Evolutionary conservation across 225 moss, liverwort and hornwort species (phyloP).

Genomic region (Polytrichum formosum): DNA sequence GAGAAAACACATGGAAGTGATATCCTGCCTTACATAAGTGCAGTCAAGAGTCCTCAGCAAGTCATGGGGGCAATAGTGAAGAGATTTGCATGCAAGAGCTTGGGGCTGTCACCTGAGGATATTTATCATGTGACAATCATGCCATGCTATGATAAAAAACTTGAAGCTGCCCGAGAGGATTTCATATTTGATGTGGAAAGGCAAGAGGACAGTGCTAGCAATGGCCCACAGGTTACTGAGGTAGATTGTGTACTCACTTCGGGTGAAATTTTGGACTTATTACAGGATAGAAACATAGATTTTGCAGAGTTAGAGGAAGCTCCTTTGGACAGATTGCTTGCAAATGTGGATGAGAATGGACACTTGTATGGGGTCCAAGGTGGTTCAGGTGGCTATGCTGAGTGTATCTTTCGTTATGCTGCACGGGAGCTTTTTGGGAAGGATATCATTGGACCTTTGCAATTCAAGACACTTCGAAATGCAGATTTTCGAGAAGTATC

Average conservation of each 20-base stretch:
- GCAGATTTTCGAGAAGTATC: slow-evolving; percentile 71
- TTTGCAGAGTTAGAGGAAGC: slow-evolving; percentile 66
- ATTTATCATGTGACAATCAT: slow-evolving; percentile 89
- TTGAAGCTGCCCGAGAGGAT: slow-evolving; percentile 96
- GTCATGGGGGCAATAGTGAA: slow-evolving; percentile 93
- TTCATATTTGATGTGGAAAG: slow-evolving; percentile 78
- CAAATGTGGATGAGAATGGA: slow-evolving; percentile 77
- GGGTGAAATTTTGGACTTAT: slow-evolving; percentile 76
- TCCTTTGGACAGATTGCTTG: slow-evolving; percentile 74
- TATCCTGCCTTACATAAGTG: slow-evolving; percentile 84
- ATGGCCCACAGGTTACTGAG: slow-evolving; percentile 50
- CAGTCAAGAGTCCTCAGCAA: slow-evolving; percentile 97
- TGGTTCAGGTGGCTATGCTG: slow-evolving; percentile 93
- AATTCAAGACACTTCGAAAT: slow-evolving; percentile 79
- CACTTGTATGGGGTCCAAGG: slow-evolving; percentile 83
- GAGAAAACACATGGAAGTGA: slow-evolving; percentile 93
- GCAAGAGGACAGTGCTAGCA: slow-evolving; percentile 15
- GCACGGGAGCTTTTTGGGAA: slow-evolving; percentile 66
- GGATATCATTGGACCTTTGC: slow-evolving; percentile 59
- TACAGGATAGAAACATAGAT: slow-evolving; percentile 52
- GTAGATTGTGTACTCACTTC: slow-evolving; percentile 97
- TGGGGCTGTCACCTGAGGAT: slow-evolving; percentile 73
- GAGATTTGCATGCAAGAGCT: slow-evolving; percentile 44
- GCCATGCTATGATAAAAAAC: slow-evolving; percentile 99
- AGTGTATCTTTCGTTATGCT: slow-evolving; percentile 73